Base-by-base conservation (phyloP, 1,284 basidiomycete species). In the Entoloma clypeatum region DNA sequence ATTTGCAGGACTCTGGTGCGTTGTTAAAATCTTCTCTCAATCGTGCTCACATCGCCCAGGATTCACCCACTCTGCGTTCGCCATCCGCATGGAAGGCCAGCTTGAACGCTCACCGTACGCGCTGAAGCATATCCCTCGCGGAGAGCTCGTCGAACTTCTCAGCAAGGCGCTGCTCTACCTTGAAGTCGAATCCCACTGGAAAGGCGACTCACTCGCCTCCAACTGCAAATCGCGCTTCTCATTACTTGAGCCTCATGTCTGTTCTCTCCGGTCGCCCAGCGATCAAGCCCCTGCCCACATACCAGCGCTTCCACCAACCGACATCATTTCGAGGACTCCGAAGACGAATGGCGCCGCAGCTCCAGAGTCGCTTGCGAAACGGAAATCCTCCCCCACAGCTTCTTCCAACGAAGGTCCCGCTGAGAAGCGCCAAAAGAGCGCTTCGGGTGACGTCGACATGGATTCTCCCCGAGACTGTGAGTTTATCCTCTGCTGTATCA, bases 101-200 rank as follows among this genome's bases (percentile, higher is more conserved):
- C 71, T 91, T 32, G 79, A 86, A 42, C 71, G 71, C 44, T 83
- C 84, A 4, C 71, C 77, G 24, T 71, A 79, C 52, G 74, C 80
- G 44, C 65, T 72, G 46, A 84, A 80, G 54, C 79, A 86, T 49
- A 79, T 92, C 18, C 83, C 80, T n/a, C 77, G 86, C 13, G 89
- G 88, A 7, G 86, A 90, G 57, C 75, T 92, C 19, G 68, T 91
- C 34, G 83, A 89, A 44, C 76, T 91, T 10, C 73, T 92, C 22
- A 76, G 78, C 59, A 92, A 90, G 60, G 81, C 88, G 4, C 65
- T 92, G 14, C 72, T 91, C 9, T 92, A 90, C 52, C 69, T 75
- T n/a, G 88, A 92, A 62, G 86, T 86, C 25, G 89, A 92, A 64
- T 74, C 81, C 6, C 86, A 89, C 53, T 88, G 83, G 79, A 75